Conservation (phyloP, 331 rosid species). For the Acacia concinna region DNA sequence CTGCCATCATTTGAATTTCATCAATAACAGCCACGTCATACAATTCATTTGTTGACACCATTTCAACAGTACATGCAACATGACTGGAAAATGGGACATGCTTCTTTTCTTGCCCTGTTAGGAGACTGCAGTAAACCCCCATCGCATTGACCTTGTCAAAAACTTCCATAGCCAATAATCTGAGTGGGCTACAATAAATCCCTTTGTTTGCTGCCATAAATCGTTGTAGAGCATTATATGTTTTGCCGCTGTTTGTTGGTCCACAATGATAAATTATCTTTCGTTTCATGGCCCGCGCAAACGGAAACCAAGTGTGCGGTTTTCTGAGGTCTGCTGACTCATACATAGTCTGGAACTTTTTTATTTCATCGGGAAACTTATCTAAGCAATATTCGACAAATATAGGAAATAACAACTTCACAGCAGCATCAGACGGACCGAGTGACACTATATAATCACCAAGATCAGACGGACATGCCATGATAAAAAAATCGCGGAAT, state of each 20-base stretch:
- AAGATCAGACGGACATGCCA: slow-evolving; percentile 56
- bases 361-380: slow-evolving; percentile 73
- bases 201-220: slow-evolving; percentile 87
- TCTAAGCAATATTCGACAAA: slow-evolving; percentile 88
- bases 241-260: slow-evolving; percentile 93
- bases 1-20: slow-evolving; percentile 93
- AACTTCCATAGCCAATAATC: slow-evolving; percentile 91
- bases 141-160: slow-evolving; percentile 86
- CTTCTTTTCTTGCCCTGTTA: slow-evolving; percentile 88
- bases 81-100: slow-evolving; percentile 75
- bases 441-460: slow-evolving; percentile 56
- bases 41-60: slow-evolving; percentile 80
- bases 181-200: slow-evolving; percentile 82
- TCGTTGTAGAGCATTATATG: slow-evolving; percentile 84
- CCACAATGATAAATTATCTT: slow-evolving; percentile 90
- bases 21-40: slow-evolving; percentile 86
- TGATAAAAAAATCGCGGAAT: slow-evolving; percentile 54
- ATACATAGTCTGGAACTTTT: slow-evolving; percentile 61
- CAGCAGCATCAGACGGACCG: slow-evolving; percentile 65
- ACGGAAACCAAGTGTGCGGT: slow-evolving; percentile 91
- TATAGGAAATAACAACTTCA: slow-evolving; percentile 75
- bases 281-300: slow-evolving; percentile 88
- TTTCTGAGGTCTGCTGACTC: slow-evolving; percentile 76
- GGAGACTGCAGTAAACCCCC: slow-evolving; percentile 82
- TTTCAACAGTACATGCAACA: slow-evolving; percentile 83